These are phyloP conservation scores for Eucalyptus marginata DNA, from an alignment of 345 rosid genomes.

Conservation along the genomic window DNA sequence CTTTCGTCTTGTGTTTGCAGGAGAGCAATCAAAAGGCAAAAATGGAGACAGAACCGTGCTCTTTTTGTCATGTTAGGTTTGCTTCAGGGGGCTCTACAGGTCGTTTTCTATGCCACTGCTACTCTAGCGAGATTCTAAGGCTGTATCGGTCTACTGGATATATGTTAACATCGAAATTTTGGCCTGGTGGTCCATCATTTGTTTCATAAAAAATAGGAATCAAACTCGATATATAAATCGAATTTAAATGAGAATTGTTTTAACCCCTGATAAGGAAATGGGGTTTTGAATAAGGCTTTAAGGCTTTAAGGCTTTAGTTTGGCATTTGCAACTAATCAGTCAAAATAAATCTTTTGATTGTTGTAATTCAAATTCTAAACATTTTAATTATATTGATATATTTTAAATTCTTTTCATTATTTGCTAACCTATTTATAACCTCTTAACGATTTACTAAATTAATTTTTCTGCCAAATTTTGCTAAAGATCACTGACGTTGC, in stretches of 20 bases:
- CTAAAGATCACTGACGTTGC: fast-evolving
- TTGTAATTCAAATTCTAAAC: too few species aligned
- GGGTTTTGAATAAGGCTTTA: neutral
- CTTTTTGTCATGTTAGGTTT: neutral
- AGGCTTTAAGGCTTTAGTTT: too few species aligned
- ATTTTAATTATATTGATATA: too few species aligned
- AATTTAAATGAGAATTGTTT: neutral
- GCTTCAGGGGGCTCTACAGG: neutral
- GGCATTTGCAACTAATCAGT: too few species aligned
- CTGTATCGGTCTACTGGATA: neutral
- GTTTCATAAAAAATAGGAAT: neutral
- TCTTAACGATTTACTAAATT: too few species aligned
- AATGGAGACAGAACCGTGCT: neutral
- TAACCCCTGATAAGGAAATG: too few species aligned
- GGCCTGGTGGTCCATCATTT: neutral
- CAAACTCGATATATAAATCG: neutral
- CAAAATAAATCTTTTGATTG: too few species aligned
- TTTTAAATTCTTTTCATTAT: too few species aligned
- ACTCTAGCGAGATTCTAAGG: neutral
- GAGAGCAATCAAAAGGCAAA: neutral
- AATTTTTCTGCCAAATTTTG: neutral
- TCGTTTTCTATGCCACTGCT: neutral
- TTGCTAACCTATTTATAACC: too few species aligned
- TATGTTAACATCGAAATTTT: too few species aligned
- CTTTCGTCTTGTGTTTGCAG: neutral